These are phyloP conservation scores for Micractinium sp. DNA, from an alignment of 139 green algal species.

Conservation along the genomic window DNA sequence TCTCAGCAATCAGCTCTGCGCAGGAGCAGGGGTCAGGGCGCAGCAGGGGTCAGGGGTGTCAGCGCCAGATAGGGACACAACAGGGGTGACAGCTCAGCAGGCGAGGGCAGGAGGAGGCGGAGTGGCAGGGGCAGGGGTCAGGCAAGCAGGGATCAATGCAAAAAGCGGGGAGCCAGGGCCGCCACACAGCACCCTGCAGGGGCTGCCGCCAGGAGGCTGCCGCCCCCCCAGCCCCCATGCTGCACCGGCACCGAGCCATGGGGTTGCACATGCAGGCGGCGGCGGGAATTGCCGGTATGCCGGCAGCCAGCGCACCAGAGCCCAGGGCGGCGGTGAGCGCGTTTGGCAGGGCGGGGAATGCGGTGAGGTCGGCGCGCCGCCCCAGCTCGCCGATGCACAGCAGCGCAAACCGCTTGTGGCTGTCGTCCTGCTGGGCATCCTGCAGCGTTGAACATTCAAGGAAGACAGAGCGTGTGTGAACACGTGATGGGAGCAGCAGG, in stretches of 20 bases:
- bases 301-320: not conserved
- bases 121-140: no score
- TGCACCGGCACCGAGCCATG: no score
- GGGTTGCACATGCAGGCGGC: no score
- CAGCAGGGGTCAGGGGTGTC: not conserved
- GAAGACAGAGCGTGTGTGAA: no score
- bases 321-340: slow-evolving; percentile 50
- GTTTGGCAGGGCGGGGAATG: slow-evolving; percentile 51
- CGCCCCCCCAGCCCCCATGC: no score
- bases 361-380: slow-evolving; percentile 70
- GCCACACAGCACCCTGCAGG: no score
- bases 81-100: not conserved
- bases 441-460: not conserved
- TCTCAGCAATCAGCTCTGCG: slow-evolving; percentile 81
- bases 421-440: slow-evolving; percentile 9
- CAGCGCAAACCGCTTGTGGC: slow-evolving; percentile 77
- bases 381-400: slow-evolving; percentile 91
- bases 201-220: no score
- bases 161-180: no score
- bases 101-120: not conserved
- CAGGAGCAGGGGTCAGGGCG: not conserved
- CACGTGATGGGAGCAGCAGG: not conserved
- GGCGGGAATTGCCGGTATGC: no score
- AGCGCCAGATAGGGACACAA: no score
- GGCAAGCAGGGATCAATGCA: no score